Evolutionary conservation across 352 stramenopile genomes (phyloP).

Genomic region (Elongisporangium prolatum): DNA sequence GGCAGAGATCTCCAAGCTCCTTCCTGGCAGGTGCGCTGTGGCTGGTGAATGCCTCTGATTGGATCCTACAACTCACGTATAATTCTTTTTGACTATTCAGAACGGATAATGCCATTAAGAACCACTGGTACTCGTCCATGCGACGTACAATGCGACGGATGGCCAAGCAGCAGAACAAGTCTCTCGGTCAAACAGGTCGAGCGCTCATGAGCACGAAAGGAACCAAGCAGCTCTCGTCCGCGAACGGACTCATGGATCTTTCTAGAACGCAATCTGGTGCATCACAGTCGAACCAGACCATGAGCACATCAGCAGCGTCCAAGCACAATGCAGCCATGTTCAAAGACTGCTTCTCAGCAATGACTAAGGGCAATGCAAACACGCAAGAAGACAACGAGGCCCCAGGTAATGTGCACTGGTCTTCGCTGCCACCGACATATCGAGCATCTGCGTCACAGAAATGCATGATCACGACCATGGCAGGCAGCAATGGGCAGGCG

Average conservation of each 20-base stretch:
- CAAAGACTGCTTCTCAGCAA: background rate
- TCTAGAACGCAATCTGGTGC: background rate
- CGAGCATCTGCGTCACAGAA: slow-evolving; percentile 13
- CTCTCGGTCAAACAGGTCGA: slow-evolving; percentile 26
- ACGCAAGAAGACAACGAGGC: slow-evolving; percentile 44
- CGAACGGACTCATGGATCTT: slow-evolving; percentile 3
- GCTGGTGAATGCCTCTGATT: too few relatives aligned
- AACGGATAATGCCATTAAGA: slow-evolving; percentile 88
- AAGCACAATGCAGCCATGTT: slow-evolving; percentile 22
- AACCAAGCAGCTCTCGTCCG: slow-evolving; percentile 9
- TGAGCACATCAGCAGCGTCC: slow-evolving; percentile 16
- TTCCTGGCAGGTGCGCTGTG: slow-evolving; percentile 81
- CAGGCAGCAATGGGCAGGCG: slow-evolving; percentile 2
- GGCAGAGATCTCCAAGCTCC: slow-evolving; percentile 96
- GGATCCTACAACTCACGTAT: background rate
- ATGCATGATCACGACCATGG: slow-evolving; percentile 1
- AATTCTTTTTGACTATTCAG: slow-evolving; percentile 21
- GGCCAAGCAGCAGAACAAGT: slow-evolving; percentile 84
- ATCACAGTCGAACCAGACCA: slow-evolving; percentile 27
- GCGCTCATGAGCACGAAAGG: slow-evolving; percentile 22
- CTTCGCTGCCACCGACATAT: background rate
- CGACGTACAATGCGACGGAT: slow-evolving; percentile 86
- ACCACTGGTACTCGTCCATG: slow-evolving; percentile 92
- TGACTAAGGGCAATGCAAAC: slow-evolving; percentile 29
- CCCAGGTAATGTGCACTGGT: background rate